Evolutionary conservation across 2,329 filamentous ascomycete species (phyloP).

Genomic region (Clarireedia hainanense): DNA sequence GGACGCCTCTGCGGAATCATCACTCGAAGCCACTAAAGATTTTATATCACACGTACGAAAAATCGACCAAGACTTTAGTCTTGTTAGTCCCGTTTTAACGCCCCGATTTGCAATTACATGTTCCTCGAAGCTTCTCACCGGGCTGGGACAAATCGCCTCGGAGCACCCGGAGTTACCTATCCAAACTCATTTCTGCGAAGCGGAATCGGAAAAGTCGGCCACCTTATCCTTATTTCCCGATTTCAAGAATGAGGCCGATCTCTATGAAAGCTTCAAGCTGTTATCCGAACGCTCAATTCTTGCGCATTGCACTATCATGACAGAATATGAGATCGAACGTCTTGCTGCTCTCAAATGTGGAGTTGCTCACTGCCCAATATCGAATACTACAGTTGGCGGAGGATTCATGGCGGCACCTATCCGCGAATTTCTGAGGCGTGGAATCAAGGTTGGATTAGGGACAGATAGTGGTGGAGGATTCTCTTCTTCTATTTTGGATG

Average conservation of each 20-base stretch:
- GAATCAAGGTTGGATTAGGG: slow-evolving; percentile 58
- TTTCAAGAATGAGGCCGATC: slow-evolving; percentile 48
- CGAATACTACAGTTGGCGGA: slow-evolving; percentile 55
- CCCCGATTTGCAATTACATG: slow-evolving; percentile 36
- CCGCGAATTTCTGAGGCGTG: slow-evolving; percentile 46
- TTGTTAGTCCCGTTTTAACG: slow-evolving; percentile 45
- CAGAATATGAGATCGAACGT: slow-evolving; percentile 44
- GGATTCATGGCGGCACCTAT: slow-evolving; percentile 57
- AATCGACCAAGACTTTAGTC: slow-evolving; percentile 36
- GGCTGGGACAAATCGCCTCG: slow-evolving; percentile 46
- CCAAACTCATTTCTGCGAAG: slow-evolving; percentile 63
- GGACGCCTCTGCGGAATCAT: slow-evolving; percentile 36
- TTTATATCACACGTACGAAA: slow-evolving; percentile 31
- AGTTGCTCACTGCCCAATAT: slow-evolving; percentile 55
- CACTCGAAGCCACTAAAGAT: slow-evolving; percentile 11
- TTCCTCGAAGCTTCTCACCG: slow-evolving; percentile 42
- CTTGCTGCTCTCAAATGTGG: slow-evolving; percentile 44
- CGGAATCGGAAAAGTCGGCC: slow-evolving; percentile 48
- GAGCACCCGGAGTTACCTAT: slow-evolving; percentile 44
- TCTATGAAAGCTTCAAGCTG: slow-evolving; percentile 49
- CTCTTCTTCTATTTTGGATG: slow-evolving; percentile 50
- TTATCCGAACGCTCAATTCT: slow-evolving; percentile 50
- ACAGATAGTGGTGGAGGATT: slow-evolving; percentile 59
- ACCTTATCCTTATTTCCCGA: slow-evolving; percentile 48
- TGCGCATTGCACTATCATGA: slow-evolving; percentile 59